These are phyloP conservation scores for Pugionium cornutum DNA, from an alignment of 345 rosid species.

Conservation along the genomic window DNA sequence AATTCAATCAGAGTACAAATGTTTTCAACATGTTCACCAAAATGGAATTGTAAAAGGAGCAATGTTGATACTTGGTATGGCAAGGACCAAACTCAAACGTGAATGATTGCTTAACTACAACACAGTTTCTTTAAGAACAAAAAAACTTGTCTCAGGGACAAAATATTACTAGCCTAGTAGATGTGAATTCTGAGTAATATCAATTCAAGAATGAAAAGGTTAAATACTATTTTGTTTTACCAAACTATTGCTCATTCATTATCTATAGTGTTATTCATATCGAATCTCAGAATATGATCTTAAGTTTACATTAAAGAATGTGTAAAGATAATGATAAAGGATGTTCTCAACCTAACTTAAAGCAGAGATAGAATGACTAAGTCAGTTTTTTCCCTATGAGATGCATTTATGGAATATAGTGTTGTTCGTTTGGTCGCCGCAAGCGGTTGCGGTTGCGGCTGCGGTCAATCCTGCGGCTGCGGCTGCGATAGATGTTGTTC, in stretches of 20 bases:
- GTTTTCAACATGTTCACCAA: conserved; percentile 17
- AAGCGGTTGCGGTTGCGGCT: too few relatives aligned
- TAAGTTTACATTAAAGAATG: conserved; percentile 10
- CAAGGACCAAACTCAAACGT: background rate
- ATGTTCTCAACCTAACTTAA: background rate
- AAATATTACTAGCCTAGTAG: too few relatives aligned
- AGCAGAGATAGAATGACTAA: too few relatives aligned
- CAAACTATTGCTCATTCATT: too few relatives aligned
- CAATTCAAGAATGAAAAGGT: too few relatives aligned
- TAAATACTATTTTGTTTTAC: too few relatives aligned
- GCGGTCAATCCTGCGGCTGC: too few relatives aligned
- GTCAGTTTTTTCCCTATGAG: too few relatives aligned
- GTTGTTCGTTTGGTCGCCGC: too few relatives aligned
- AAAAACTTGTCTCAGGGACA: background rate
- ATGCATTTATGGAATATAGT: too few relatives aligned
- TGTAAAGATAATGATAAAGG: background rate
- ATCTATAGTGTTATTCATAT: background rate
- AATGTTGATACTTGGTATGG: conserved; percentile 3
- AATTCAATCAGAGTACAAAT: conserved; percentile 4
- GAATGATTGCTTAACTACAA: background rate
- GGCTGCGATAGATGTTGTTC: too few relatives aligned
- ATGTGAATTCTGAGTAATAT: too few relatives aligned
- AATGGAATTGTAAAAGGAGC: background rate
- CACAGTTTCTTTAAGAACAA: background rate
- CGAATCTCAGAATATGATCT: background rate